Evolutionary conservation across 108 stramenopile species (phyloP), one percentile per base, ranked within the genome.

Genomic region (Stephanodiscus minutulus): DNA sequence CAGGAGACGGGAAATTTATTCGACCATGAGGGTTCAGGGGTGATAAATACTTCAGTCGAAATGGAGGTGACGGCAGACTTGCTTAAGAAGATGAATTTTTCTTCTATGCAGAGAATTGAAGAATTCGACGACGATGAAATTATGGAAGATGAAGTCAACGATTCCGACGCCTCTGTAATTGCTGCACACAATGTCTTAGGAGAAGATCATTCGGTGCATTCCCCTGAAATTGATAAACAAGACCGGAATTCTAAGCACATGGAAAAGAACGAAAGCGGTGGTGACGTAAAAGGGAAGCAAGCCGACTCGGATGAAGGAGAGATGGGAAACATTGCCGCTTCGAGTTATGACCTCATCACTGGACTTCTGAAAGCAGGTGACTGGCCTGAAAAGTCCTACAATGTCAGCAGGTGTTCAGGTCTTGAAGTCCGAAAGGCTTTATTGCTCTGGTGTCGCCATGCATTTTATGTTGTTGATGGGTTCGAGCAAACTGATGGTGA

Each of bases 311-410:
- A 86, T 27, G 82, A 82, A 53, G 28, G 36, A 20, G 69, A 70
- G 36, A 54, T 82, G 64, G 81, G 73, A 20, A 70, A 72, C 22
- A 61, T 68, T 2, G 55, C 70, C 41, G 88, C 88, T 29, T 91
- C 92, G 33, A 91, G 86, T 65, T 93, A 92, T 69, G 94, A 93
- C 48, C 84, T 93, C 6, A 90, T 95, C 36, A 93, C 87, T 53
- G 91, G 91, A 0, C 77, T 95, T 35, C 80, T 95, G 7, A 89
- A 90, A 61, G 80, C 86, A 31, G 90, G 90, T 7, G 94, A 95
- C 67, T 88, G 87, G 87, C 94, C 94, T 24, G 89, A 90, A 73
- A 81, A 92, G 62, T 89, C 87, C 46, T 95, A 93, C 75, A 95
- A 95, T 70, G 86, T 93, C 46, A 73, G 75, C 62, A 82, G 94